These are phyloP conservation scores for Leishmania arabica DNA, from an alignment of 208 protist genomes.

Conservation along the genomic window DNA sequence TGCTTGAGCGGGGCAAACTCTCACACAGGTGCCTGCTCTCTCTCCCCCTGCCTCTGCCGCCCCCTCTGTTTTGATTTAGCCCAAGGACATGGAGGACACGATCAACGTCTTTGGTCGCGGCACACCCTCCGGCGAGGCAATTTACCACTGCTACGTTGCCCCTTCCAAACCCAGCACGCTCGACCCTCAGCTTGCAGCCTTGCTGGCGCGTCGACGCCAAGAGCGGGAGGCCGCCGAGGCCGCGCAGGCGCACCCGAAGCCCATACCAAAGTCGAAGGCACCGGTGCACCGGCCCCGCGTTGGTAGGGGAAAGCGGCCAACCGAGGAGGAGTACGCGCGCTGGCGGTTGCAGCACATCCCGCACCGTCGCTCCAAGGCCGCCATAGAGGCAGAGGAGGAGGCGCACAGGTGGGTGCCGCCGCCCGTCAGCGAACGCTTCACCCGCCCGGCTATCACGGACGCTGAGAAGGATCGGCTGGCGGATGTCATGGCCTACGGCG, in stretches of 20 bases:
- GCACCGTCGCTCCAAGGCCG: slow-evolving; percentile 52
- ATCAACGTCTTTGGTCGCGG: slow-evolving; percentile 84
- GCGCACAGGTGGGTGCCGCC: slow-evolving; percentile 24
- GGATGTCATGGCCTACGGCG: slow-evolving; percentile 82
- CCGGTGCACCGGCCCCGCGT: slow-evolving; percentile 70
- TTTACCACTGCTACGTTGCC: slow-evolving; percentile 82
- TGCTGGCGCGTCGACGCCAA: slow-evolving; percentile 50
- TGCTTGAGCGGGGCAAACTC: neutral
- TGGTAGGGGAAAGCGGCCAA: slow-evolving; percentile 38
- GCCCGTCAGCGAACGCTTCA: slow-evolving; percentile 29
- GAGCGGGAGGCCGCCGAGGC: slow-evolving; percentile 75
- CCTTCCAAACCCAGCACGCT: slow-evolving; percentile 80
- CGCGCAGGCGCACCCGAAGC: slow-evolving; percentile 57
- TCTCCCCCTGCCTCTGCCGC: neutral
- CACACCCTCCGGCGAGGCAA: slow-evolving; percentile 86
- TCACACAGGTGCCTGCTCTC: neutral
- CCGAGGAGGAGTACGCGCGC: slow-evolving; percentile 57
- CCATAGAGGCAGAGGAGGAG: slow-evolving; percentile 60
- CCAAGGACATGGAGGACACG: slow-evolving; percentile 39
- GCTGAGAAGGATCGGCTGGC: slow-evolving; percentile 84
- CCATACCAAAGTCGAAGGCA: slow-evolving; percentile 83
- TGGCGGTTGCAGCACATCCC: slow-evolving; percentile 73
- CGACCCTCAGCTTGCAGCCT: slow-evolving; percentile 71
- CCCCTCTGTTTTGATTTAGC: neutral
- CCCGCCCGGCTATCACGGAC: slow-evolving; percentile 56